Evolutionary conservation across 1,139 yeast genomes (phyloP), one percentile per base, ranked within the genome.

Genomic region (Saccharomycopsis hybrid): DNA sequence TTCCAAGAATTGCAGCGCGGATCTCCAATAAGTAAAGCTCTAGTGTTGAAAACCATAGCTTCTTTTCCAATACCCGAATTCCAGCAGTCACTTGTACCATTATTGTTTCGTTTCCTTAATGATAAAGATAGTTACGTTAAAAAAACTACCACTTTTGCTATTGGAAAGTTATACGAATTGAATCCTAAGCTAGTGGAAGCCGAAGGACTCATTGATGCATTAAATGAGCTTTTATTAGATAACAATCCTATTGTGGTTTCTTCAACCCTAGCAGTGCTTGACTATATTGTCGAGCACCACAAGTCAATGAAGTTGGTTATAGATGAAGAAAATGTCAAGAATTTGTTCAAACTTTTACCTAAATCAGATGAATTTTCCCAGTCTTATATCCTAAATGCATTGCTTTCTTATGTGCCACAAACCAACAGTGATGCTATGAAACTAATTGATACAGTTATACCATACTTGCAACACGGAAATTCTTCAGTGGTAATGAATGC

Each of bases 401-500:
- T 90, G 44, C 73, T 81, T 74, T 71, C 78, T 24, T 87, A 76
- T 63, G 83, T 84, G 0, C 97, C 97, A 1, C 80, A 81, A 55
- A 70, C 76, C 0, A 70, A 78, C 24, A 72, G 71, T 1, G 94
- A 84, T 45, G 90, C 96, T 0, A 68, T 78, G 50, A 71, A 72
- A 3, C 62, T 90, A 60, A 78, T 88, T 25, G 94, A 85, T 47
- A 69, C 77, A n/a, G 72, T 80, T 3, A 62, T 84, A 8, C 92
- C 96, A 0, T 78, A 85, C 41, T 67, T 90, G 24, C 95, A 82
- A 59, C 95, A 87, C 62, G 84, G 83, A 32, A 89, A 87, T 62
- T 74, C 95, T 0, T 76, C 95, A 0, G 95, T 90, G 27, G 94
- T 86, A 0, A 65, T 89, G 54, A 88, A 87, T 57, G 73, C 95